phyloP scores from a whole-genome alignment of 768 basidiomycete species.

The Leccinum arenicola region DNA sequence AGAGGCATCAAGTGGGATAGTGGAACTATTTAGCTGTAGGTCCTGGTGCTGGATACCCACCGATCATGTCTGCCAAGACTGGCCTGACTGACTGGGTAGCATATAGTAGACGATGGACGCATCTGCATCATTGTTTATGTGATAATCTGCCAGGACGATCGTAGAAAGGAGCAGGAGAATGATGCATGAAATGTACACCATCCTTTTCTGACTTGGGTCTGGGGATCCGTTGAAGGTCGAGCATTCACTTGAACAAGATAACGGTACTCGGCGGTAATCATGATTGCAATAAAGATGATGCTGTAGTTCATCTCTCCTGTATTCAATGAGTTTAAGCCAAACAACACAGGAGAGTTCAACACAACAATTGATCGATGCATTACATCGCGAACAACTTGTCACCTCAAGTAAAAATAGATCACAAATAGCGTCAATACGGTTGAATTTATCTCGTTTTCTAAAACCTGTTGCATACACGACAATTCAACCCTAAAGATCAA shows the following conservation, averaged over 20 bases:
- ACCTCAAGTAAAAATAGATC: neutral
- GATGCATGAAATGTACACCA: conserved; percentile 1
- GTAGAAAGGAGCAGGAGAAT: conserved; percentile 11
- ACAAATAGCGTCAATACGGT: neutral
- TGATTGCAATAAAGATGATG: neutral
- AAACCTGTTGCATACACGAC: neutral
- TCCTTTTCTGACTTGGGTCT: neutral
- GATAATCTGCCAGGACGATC: conserved; percentile 19
- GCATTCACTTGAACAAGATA: neutral
- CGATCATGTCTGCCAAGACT: conserved; percentile 12
- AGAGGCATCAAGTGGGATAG: conserved; percentile 14
- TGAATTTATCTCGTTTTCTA: neutral
- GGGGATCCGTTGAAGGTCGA: neutral
- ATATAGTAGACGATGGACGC: conserved; percentile 18
- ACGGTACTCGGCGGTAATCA: neutral
- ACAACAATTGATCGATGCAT: neutral
- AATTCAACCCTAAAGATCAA: neutral
- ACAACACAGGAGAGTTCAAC: neutral
- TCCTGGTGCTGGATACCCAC: neutral
- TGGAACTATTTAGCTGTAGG: conserved; percentile 13
- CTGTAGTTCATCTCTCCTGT: neutral
- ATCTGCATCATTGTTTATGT: conserved; percentile 25
- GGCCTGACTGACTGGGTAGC: conserved; percentile 13
- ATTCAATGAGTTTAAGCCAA: neutral
- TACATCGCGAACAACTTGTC: neutral